phyloP scores from a whole-genome alignment of 129 eudicot species.

The Ambrosia trifida region DNA sequence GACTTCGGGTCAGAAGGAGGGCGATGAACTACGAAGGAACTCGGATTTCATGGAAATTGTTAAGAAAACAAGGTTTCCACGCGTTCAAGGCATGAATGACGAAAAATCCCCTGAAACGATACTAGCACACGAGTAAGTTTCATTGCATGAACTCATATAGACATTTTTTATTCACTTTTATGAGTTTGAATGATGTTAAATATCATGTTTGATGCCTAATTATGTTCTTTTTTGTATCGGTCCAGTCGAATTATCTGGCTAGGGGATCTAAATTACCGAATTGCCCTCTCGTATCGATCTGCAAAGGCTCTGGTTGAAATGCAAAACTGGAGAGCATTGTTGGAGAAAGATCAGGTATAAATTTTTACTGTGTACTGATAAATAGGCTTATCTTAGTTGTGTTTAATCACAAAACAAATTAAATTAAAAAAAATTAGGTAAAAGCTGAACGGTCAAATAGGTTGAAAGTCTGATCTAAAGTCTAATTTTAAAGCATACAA shows the following conservation, averaged over 20 bases:
- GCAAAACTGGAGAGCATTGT: conserved; percentile 96
- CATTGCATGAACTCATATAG: background rate
- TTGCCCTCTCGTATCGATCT: conserved; percentile 83
- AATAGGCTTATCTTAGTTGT: background rate
- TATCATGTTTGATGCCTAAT: conserved; percentile 6
- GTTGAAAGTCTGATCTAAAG: background rate
- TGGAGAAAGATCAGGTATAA: conserved; percentile 85
- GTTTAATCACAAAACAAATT: background rate
- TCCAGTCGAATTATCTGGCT: conserved; percentile 93
- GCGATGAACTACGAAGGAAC: conserved; percentile 85
- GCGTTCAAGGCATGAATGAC: conserved; percentile 51
- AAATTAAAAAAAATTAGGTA: background rate
- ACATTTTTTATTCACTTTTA: conserved; percentile 13
- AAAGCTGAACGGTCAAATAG: background rate
- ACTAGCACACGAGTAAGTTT: conserved; percentile 78
- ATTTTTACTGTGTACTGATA: background rate
- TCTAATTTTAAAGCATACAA: background rate
- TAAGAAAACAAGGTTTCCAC: conserved; percentile 88
- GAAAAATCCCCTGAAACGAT: conserved; percentile 91
- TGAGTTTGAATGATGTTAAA: background rate
- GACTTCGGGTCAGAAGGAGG: conserved; percentile 93
- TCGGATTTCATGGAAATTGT: conserved; percentile 92
- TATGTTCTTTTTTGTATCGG: conserved; percentile 8
- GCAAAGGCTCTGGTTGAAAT: conserved; percentile 94
- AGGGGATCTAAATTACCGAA: conserved; percentile 90